These are phyloP conservation scores for Passalora sequoiae DNA, from an alignment of 2,329 filamentous ascomycete species.

Conservation along the genomic window DNA sequence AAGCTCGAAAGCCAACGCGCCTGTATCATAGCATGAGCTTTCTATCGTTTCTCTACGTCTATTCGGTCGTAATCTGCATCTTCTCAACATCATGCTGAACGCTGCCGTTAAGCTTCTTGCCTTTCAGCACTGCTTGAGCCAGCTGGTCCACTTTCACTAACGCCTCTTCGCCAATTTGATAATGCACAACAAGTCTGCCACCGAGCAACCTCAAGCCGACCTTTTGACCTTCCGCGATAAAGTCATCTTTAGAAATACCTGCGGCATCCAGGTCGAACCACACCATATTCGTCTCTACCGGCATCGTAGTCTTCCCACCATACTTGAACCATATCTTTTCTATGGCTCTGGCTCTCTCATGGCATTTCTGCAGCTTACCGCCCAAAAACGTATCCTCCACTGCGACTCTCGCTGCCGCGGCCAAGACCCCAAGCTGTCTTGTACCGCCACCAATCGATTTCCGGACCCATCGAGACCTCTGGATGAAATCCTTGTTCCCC, in stretches of 20 bases:
- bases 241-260: slow-evolving; percentile 49
- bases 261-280: slow-evolving; percentile 70
- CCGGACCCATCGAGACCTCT: slow-evolving; percentile 67
- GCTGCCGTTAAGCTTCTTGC: slow-evolving; percentile 22
- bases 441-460: slow-evolving; percentile 78
- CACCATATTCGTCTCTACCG: slow-evolving; percentile 86
- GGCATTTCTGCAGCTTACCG: slow-evolving; percentile 57
- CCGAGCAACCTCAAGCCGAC: slow-evolving; percentile 55
- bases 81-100: slow-evolving; percentile 19
- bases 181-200: slow-evolving; percentile 62
- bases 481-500: slow-evolving; percentile 53
- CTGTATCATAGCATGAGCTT: too few relatives aligned
- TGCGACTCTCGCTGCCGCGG: slow-evolving; percentile 69
- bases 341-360: slow-evolving; percentile 59
- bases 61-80: slow-evolving; percentile 14
- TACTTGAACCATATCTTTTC: slow-evolving; percentile 61
- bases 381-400: slow-evolving; percentile 74
- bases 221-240: slow-evolving; percentile 52
- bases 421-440: slow-evolving; percentile 69
- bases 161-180: slow-evolving; percentile 65
- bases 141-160: slow-evolving; percentile 53
- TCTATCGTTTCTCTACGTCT: too few relatives aligned
- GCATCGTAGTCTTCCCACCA: slow-evolving; percentile 63
- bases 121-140: slow-evolving; percentile 42
- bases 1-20: too few relatives aligned